Conservation (phyloP, 208 protist species). For the Naegleria fowleri region DNA sequence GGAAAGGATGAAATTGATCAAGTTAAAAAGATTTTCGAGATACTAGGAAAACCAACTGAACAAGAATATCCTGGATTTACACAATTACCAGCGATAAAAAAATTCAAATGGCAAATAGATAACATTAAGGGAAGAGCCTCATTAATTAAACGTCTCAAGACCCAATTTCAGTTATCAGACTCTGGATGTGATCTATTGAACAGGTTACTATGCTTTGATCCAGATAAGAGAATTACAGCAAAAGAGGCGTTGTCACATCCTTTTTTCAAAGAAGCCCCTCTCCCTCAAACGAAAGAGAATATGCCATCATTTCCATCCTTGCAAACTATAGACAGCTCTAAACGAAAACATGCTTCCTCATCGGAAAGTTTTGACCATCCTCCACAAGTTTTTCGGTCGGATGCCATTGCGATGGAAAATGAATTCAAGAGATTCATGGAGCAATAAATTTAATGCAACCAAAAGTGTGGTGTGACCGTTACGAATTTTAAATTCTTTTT, state of each 20-base stretch:
- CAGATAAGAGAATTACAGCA: slow-evolving; percentile 9
- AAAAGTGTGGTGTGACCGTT: slow-evolving; percentile 25
- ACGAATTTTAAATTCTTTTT: not conserved
- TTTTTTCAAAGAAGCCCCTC: slow-evolving; percentile 2
- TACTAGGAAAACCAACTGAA: not conserved
- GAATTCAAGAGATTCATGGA: not conserved
- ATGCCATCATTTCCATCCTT: slow-evolving; percentile 12
- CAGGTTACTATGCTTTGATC: not conserved
- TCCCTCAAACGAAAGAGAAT: not conserved
- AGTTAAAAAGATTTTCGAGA: slow-evolving; percentile 51
- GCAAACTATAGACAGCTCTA: not conserved
- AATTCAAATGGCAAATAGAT: not conserved
- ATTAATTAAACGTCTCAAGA: not conserved
- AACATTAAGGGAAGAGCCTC: not conserved
- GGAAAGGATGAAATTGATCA: slow-evolving; percentile 67
- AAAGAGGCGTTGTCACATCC: not conserved
- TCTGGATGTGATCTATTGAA: slow-evolving; percentile 10
- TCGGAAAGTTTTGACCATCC: not conserved
- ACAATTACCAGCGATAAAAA: not conserved
- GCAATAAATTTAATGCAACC: not conserved
- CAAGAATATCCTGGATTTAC: not conserved
- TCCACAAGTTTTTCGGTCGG: not conserved
- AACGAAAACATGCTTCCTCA: not conserved
- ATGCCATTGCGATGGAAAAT: not conserved
- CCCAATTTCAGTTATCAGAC: not conserved